These are phyloP conservation scores for Orbilia javanica DNA, from an alignment of 2,329 filamentous ascomycete genomes.

Conservation along the genomic window DNA sequence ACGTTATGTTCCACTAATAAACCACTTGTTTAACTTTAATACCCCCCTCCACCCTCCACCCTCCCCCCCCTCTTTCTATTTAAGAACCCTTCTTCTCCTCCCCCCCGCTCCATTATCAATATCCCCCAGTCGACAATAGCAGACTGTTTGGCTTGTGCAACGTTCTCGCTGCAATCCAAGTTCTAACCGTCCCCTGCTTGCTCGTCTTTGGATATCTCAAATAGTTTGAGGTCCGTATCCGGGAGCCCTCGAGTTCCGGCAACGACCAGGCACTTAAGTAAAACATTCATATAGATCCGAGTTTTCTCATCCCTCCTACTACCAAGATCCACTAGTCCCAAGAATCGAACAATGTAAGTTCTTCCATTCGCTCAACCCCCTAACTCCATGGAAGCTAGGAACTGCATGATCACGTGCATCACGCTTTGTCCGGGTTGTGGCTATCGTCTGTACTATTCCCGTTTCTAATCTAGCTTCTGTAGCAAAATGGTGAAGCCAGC, in stretches of 20 bases:
- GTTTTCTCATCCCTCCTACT: not conserved
- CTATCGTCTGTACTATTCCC: not conserved
- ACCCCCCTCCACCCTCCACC: too few species aligned
- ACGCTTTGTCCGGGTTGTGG: not conserved
- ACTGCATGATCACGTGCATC: not conserved
- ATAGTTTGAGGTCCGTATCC: not conserved
- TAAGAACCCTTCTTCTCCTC: not conserved
- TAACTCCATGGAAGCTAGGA: not conserved
- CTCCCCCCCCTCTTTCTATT: not conserved
- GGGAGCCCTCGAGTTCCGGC: not conserved
- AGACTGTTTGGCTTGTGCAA: not conserved
- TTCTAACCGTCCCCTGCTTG: not conserved
- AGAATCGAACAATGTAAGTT: not conserved
- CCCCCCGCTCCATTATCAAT: not conserved
- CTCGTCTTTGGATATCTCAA: not conserved
- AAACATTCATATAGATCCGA: not conserved
- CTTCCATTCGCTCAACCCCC: not conserved
- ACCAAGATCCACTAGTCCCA: too few species aligned
- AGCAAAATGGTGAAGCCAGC: slow-evolving; percentile 45
- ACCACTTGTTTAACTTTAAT: too few species aligned
- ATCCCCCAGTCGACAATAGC: not conserved
- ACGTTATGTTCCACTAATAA: not conserved
- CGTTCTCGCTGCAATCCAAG: not conserved
- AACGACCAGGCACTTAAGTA: not conserved
- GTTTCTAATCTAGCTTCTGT: not conserved